Base-by-base conservation (phyloP, 2,329 filamentous ascomycete species). In the Lithohypha guttulata region DNA sequence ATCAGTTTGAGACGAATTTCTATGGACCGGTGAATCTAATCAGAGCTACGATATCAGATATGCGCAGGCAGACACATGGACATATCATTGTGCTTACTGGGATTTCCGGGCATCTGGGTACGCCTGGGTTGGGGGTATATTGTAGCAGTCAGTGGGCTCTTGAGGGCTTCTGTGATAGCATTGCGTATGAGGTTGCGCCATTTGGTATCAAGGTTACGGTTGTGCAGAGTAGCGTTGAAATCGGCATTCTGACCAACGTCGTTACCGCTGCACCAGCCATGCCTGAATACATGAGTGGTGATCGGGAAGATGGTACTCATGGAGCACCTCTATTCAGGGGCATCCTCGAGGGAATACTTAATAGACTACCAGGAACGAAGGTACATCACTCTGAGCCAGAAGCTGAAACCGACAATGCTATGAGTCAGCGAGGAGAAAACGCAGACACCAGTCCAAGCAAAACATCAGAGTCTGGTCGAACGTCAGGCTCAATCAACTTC, bases 131-230 rank as follows among this genome's bases (percentile, higher is more conserved):
- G 64, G 75, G 84, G 41, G 83, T 93, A 68, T 91, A 93, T 59
- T 91, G 86, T 49, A 85, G 89, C 13, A 83, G 86, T 10, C 87
- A 86, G 25, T 95, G 89, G 86, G 91, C 86, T 1, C 73, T 95
- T 23, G 91, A 96, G 62, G 91, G 89, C 13, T 95, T 91, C 59
- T 95, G 87, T 63, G 89, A 96, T 62, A 77, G 84, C 43, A 71
- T 98, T 17, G 87, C 89, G 1, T 98, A 95, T 61, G 91, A 98
- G 62, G 82, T 98, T 47, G 83, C 89, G 1, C 91, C 91, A 0
- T 96, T 96, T 67, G 95, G 95, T 62, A 78, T 96, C 64, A 93
- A 89, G 60, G 76, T 96, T 59, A 95, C 86, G 27, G 87, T 96
- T 50, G 81, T 98, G 30, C 89, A 98, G 66, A 86, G 87, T 18